Evolutionary conservation across 208 protist species (phyloP), one percentile per base, ranked within the genome.

Genomic region (Ichthyophonus hoferi): DNA sequence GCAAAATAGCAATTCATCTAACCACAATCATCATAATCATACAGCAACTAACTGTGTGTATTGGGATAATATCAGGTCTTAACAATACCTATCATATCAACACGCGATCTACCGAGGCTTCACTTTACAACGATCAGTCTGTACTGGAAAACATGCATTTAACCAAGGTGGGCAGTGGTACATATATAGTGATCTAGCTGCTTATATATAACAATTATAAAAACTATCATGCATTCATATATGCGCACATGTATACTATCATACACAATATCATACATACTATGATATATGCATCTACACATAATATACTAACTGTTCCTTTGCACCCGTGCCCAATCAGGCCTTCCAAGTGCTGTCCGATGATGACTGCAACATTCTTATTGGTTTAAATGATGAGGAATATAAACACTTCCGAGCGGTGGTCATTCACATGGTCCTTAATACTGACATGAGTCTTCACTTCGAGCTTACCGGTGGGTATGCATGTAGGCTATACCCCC

Each of bases 81-180:
- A 93, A 91, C 83, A 94, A 93, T 43, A 85, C 76, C 7, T 94
- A 91, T 77, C 88, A 90, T 37, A 58, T 92, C 42, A 92, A 43
- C 87, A 90, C 40, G 83, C 89, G 77, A 83, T 89, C 24, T 79
- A 58, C 24, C 79, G 91, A 84, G 79, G 88, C 88, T 39, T 14
- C 87, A 33, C 79, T 83, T 2, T 90, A 90, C 81, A 90, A 90
- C 37, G 88, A 90, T 79, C 67, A 86, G 14, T 79, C 41, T 1
- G 88, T 90, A 35, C 42, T 90, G 0, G 88, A 90, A 58, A 90
- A 90, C 42, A 77, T 87, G 38, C 83, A 87, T 78, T 35, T 87
- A 2, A 39, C 83, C 3, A 87, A 87, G 42, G 83, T 87, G 50
- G 50, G 24, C 50, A 24, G 14, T 24, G 14, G 50, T n/a, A 67